Conservation (phyloP, 108 stramenopile species). For the Conticribra guillardii region DNA sequence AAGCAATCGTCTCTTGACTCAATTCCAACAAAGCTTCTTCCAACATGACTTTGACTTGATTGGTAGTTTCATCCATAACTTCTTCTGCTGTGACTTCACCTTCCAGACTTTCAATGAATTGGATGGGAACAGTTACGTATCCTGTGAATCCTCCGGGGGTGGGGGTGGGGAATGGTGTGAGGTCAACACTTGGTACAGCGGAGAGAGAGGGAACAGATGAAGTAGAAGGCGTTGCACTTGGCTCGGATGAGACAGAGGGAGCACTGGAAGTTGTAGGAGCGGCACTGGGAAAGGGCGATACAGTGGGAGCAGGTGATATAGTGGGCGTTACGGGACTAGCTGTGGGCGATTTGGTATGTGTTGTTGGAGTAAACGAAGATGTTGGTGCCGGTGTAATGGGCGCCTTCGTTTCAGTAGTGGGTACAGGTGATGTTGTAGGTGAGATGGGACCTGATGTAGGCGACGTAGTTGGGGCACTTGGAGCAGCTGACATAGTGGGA, state of each 20-base stretch:
- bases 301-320: conserved; percentile 6
- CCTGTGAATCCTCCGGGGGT: conserved; percentile 16
- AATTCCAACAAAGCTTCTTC: conserved; percentile 26
- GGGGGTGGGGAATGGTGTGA: no score
- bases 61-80: conserved; percentile 24
- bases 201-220: no score
- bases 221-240: conserved; percentile 5
- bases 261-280: background rate
- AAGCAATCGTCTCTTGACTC: conserved; percentile 26
- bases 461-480: conserved; percentile 1
- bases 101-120: conserved; percentile 18
- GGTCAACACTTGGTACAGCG: no score
- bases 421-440: background rate
- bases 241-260: conserved; percentile 10
- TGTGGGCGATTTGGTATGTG: background rate
- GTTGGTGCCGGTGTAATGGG: background rate
- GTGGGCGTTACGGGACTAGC: conserved; percentile 6
- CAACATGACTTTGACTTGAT: conserved; percentile 31
- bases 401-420: background rate
- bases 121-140: conserved; percentile 15
- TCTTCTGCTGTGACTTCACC: conserved; percentile 23
- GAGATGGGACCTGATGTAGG: background rate
- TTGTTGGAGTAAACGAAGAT: conserved; percentile 1
- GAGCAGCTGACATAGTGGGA: background rate
- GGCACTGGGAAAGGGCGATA: no score